Evolutionary conservation across 371 early-diverging fungal genomes (phyloP), one percentile per base, ranked within the genome.

Genomic region (Mortierella polycephala): DNA sequence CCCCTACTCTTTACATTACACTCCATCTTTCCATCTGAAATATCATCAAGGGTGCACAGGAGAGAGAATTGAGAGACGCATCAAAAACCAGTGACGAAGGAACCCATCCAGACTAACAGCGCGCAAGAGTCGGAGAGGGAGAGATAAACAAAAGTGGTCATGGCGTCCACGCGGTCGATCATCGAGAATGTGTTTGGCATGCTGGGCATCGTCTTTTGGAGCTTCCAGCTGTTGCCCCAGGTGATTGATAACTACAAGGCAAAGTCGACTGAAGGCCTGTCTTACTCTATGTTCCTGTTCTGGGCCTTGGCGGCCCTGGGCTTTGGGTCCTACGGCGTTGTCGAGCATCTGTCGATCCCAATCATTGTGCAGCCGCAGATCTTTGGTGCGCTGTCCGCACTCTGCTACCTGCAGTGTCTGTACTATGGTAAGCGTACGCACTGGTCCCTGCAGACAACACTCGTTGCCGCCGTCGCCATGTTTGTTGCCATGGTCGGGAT

Each of bases 181-280:
- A 66, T 79, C 52, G 86, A 87, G 62, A 85, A 85, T 62, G 79
- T 87, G 23, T 87, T 85, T 69, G 85, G 85, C 14, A 79, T 83
- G 41, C 70, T 89, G 40, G 89, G 88, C 0, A 82, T 87, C 54
- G 69, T 88, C 2, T 84, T 88, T 51, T 89, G 87, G 87, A 87
- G 88, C 12, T 85, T 89, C 55, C 89, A 89, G 61, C 61, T 89
- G 16, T 74, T 82, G 12, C 89, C 89, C 0, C 89, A 88, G 81
- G 86, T 83, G 71, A 30, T 54, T 42, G 60, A 70, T 37, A 74
- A 61, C 46, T 76, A 75, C 49, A 60, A 52, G 30, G 83, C 86
- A 58, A 40, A 85, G 61, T 70, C 83, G 2, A 83, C 86, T 5
- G 76, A 82, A 5, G 89, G 89, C 4, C 80, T 89, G 0, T 85